These are phyloP conservation scores for Lasiosphaeriaceae sp. DNA, from an alignment of 495 filamentous ascomycete species.

Conservation along the genomic window DNA sequence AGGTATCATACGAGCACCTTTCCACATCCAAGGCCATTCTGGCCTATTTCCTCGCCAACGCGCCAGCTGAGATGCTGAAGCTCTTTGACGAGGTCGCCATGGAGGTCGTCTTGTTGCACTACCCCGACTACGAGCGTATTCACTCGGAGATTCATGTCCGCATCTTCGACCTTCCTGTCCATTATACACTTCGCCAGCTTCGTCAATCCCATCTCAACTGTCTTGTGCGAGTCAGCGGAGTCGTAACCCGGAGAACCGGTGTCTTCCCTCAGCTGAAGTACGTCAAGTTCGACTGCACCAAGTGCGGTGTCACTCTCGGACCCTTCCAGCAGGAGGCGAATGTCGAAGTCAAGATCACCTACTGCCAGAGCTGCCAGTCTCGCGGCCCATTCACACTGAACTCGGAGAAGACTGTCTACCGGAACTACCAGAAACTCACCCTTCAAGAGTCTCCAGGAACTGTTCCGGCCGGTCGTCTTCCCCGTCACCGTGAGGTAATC, in stretches of 20 bases:
- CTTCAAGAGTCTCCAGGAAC: slow-evolving; percentile 97
- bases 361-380: slow-evolving; percentile 96
- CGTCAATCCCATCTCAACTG: slow-evolving; percentile 97
- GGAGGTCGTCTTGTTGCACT: slow-evolving; percentile 90
- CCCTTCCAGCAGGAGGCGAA: slow-evolving; percentile 97
- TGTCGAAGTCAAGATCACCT: slow-evolving; percentile 91
- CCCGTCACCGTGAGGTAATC: slow-evolving; percentile 91
- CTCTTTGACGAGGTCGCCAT: slow-evolving; percentile 97
- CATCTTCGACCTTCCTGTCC: slow-evolving; percentile 88
- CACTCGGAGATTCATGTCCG: slow-evolving; percentile 98
- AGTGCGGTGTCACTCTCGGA: slow-evolving; percentile 87
- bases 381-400: slow-evolving; percentile 94
- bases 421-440: slow-evolving; percentile 97
- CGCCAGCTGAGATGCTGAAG: slow-evolving; percentile 87
- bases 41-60: slow-evolving; percentile 96
- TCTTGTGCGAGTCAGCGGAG: slow-evolving; percentile 88
- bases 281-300: slow-evolving; percentile 93
- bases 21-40: slow-evolving; percentile 86
- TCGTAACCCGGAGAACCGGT: slow-evolving; percentile 92
- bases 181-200: slow-evolving; percentile 94
- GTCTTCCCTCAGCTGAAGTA: slow-evolving; percentile 99
- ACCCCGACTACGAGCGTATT: slow-evolving; percentile 95
- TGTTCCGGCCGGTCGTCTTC: slow-evolving; percentile 92
- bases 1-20: slow-evolving; percentile 93
- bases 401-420: slow-evolving; percentile 97